Percentiles rank a stretch among this genome's conserved stretches.
Evolutionary conservation across 352 stramenopile genomes (phyloP).

Genomic region (Phytophthora chlamydospora): DNA sequence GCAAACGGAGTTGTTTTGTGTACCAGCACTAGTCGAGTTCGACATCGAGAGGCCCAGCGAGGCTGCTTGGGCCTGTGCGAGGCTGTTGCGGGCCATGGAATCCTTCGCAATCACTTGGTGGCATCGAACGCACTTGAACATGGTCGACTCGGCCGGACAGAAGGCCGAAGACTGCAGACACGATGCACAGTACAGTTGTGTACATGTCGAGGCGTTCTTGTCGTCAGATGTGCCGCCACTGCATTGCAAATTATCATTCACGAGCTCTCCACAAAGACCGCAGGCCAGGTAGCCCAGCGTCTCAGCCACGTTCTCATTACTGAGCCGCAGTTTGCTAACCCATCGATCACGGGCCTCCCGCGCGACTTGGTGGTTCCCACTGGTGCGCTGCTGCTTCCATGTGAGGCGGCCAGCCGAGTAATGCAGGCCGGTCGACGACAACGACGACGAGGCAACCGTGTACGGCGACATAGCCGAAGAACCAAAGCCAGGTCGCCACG

Average conservation of each 20-base stretch:
- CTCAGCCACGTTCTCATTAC: conserved; percentile 51
- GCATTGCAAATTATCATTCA: conserved; percentile 81
- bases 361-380: conserved; percentile 22
- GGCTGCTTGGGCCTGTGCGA: conserved; percentile 69
- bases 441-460: conserved; percentile 15
- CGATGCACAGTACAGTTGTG: conserved; percentile 73
- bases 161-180: conserved; percentile 52
- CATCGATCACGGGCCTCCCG: conserved; percentile 48
- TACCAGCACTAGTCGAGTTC: conserved; percentile 10
- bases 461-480: conserved; percentile 16
- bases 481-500: conserved; percentile 29
- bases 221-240: conserved; percentile 24
- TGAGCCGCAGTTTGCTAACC: conserved; percentile 45
- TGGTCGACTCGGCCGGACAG: conserved; percentile 23
- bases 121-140: conserved; percentile 65
- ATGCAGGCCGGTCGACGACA: conserved; percentile 24
- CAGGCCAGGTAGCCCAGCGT: conserved; percentile 64
- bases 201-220: conserved; percentile 40
- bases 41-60: conserved; percentile 55
- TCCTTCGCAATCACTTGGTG: conserved; percentile 43
- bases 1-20: conserved; percentile 10
- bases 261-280: conserved; percentile 75
- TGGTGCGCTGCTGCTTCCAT: conserved; percentile 52
- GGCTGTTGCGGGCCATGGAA: conserved; percentile 62
- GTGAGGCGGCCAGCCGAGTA: conserved; percentile 35